Conservation (phyloP, 768 basidiomycete genomes). For the Lyophyllum semitale region DNA sequence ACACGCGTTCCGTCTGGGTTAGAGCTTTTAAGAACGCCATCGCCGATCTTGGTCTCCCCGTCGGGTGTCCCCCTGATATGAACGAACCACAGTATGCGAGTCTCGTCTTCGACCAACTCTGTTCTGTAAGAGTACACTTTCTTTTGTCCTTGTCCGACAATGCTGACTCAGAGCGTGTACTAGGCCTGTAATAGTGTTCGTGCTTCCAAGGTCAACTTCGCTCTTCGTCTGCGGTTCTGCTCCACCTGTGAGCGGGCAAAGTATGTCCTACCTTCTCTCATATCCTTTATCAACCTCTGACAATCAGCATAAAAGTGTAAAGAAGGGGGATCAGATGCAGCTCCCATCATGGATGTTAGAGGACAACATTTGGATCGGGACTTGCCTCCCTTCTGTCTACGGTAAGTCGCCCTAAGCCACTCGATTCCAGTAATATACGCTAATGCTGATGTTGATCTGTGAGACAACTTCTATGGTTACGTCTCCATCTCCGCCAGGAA, state of each 20-base stretch:
- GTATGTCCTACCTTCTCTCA: not conserved
- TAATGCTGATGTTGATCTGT: not conserved
- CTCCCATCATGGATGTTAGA: not conserved
- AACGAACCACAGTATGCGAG: slow-evolving; percentile 7
- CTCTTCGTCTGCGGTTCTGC: slow-evolving; percentile 5
- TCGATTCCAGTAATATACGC: not conserved
- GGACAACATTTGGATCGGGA: not conserved
- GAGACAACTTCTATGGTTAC: not conserved
- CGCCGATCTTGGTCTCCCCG: not conserved
- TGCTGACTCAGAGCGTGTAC: not conserved
- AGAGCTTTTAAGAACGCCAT: not conserved
- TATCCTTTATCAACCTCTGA: not conserved
- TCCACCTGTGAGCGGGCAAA: not conserved
- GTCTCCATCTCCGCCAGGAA: not conserved
- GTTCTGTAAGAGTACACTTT: not conserved
- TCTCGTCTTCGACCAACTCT: slow-evolving; percentile 1
- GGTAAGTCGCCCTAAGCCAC: not conserved
- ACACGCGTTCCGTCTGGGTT: slow-evolving; percentile 4
- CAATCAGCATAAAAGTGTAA: not conserved
- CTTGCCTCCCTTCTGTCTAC: not conserved
- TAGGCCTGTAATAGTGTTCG: slow-evolving; percentile 9
- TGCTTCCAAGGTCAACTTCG: not conserved
- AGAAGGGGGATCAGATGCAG: not conserved
- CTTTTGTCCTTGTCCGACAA: not conserved
- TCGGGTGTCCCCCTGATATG: not conserved